These are phyloP conservation scores for Pelargonium nanum DNA, from an alignment of 345 rosid species.

Conservation along the genomic window DNA sequence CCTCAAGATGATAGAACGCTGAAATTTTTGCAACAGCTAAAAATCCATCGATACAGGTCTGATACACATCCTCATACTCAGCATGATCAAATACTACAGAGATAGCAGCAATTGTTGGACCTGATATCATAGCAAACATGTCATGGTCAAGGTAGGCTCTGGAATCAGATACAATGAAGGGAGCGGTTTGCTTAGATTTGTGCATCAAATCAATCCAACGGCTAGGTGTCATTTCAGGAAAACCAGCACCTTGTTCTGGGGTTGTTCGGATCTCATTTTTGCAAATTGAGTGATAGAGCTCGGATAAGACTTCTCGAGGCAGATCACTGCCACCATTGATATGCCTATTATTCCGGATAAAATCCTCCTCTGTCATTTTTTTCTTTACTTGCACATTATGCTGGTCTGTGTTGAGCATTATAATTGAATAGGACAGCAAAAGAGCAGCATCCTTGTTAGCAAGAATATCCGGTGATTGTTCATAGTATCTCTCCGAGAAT, in stretches of 20 bases:
- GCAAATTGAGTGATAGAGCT: slow-evolving; percentile 81
- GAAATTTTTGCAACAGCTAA: slow-evolving; percentile 94
- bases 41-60: slow-evolving; percentile 94
- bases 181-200: slow-evolving; percentile 87
- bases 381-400: slow-evolving; percentile 97
- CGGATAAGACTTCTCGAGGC: slow-evolving; percentile 77
- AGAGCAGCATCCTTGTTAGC: slow-evolving; percentile 97
- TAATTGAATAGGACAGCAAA: slow-evolving; percentile 81
- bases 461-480: slow-evolving; percentile 82
- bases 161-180: slow-evolving; percentile 68
- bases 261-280: slow-evolving; percentile 95
- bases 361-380: slow-evolving; percentile 98
- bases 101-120: slow-evolving; percentile 98
- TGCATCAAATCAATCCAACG: slow-evolving; percentile 99
- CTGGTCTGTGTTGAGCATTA: slow-evolving; percentile 96
- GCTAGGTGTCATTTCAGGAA: slow-evolving; percentile 96
- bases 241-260: slow-evolving; percentile 90
- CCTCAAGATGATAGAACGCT: slow-evolving; percentile 97
- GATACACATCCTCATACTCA: slow-evolving; percentile 89
- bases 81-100: slow-evolving; percentile 99
- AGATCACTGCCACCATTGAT: slow-evolving; percentile 90
- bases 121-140: slow-evolving; percentile 97
- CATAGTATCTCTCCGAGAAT: slow-evolving; percentile 93
- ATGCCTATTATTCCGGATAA: slow-evolving; percentile 84
- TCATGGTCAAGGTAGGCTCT: slow-evolving; percentile 89